Percentiles rank a stretch among this genome's conserved stretches.
These are phyloP conservation scores for Sugiyamaella qingdaonensis DNA, from an alignment of 805 yeast genomes.

Conservation along the genomic window DNA sequence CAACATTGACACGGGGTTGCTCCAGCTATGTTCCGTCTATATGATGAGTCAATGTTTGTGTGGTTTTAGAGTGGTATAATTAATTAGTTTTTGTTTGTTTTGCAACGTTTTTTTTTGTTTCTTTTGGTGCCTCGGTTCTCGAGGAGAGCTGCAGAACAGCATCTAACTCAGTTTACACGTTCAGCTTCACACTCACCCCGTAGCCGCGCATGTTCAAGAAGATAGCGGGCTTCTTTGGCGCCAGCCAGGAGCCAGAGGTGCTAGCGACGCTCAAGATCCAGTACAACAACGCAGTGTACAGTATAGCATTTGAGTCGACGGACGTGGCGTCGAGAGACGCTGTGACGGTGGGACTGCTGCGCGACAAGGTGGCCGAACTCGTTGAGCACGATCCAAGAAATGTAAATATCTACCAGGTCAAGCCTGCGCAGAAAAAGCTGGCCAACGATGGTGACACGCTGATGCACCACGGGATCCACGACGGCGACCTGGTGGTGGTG, in stretches of 20 bases:
- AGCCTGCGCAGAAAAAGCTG: constrained; percentile 21
- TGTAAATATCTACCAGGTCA: constrained; percentile 3
- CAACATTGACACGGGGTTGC: no score
- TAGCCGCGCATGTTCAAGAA: constrained; percentile 1
- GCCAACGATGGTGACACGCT: constrained; percentile 45
- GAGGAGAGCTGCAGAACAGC: no score
- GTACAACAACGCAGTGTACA: constrained; percentile 5
- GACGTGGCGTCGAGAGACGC: constrained; percentile 58
- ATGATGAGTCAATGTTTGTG: no score
- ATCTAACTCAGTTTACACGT: no score
- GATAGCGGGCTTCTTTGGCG: background rate
- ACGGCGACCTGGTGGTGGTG: constrained; percentile 42
- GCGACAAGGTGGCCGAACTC: constrained; percentile 52
- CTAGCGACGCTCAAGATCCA: background rate
- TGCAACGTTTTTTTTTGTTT: no score
- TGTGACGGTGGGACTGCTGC: constrained; percentile 58
- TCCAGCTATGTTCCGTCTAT: no score
- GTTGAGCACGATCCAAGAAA: constrained; percentile 2
- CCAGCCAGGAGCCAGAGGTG: background rate
- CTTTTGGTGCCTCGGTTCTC: no score
- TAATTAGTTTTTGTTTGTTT: no score
- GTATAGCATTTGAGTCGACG: constrained; percentile 58
- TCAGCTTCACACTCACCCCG: background rate
- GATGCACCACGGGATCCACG: constrained; percentile 49
- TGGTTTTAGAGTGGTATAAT: no score